A percentile compares a stretch with the other conserved stretches of the same genome.
Conservation (phyloP, 164 flowering plant genomes). For the Vitis amurensis region DNA sequence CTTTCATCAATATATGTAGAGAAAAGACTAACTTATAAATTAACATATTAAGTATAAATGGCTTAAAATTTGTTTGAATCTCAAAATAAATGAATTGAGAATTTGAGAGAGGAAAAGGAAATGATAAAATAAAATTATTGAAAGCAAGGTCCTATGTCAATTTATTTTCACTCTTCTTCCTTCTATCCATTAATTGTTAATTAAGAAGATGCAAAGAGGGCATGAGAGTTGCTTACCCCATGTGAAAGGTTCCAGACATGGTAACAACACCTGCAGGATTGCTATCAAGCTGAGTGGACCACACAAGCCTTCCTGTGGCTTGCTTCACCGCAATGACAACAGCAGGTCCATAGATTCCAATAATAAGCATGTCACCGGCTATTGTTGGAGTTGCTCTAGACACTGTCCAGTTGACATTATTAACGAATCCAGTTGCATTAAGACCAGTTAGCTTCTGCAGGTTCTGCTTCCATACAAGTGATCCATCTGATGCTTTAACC, state of each 20-base stretch:
- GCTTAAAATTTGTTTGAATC: too few species aligned
- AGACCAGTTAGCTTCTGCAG: slow-evolving; percentile 28
- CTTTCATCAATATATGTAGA: too few species aligned
- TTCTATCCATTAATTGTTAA: neutral
- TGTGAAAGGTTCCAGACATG: slow-evolving; percentile 34
- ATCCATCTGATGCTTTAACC: slow-evolving; percentile 25
- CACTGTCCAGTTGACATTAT: slow-evolving; percentile 18
- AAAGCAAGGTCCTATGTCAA: too few species aligned
- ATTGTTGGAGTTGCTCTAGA: slow-evolving; percentile 43
- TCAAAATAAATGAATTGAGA: too few species aligned
- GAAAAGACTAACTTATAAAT: too few species aligned
- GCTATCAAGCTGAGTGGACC: slow-evolving; percentile 35
- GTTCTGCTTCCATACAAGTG: slow-evolving; percentile 32
- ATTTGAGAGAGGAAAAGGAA: too few species aligned
- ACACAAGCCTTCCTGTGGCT: slow-evolving; percentile 29
- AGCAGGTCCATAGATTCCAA: slow-evolving; percentile 37
- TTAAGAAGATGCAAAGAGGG: too few species aligned
- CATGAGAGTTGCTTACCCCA: too few species aligned
- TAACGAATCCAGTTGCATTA: slow-evolving; percentile 2
- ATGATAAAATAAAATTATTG: too few species aligned
- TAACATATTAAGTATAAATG: too few species aligned
- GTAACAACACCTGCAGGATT: slow-evolving; percentile 19
- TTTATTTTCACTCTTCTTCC: neutral
- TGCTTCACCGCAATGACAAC: slow-evolving; percentile 29
- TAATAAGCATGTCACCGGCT: slow-evolving; percentile 26